Conservation (phyloP, 345 rosid species). For the Rhodamnia argentea region DNA sequence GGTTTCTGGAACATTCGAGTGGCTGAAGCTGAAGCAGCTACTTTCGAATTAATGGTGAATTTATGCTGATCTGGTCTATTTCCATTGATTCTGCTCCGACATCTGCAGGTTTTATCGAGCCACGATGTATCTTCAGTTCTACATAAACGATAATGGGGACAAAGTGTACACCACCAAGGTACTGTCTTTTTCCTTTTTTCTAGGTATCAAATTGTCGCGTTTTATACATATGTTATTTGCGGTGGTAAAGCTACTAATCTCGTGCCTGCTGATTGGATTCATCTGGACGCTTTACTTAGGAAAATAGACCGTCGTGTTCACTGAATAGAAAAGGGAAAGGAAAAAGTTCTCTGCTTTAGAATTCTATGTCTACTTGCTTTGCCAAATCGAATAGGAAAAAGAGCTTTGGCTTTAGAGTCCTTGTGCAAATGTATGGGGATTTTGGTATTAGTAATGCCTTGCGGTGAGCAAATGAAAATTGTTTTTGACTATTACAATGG, state of each 20-base stretch:
- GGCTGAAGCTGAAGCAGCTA: no score
- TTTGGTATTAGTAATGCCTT: not conserved
- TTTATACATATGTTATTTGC: not conserved
- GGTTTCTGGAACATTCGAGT: not conserved
- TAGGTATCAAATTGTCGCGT: not conserved
- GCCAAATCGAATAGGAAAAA: no score
- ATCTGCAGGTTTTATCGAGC: not conserved
- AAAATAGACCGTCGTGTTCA: not conserved
- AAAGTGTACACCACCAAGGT: constrained; percentile 21
- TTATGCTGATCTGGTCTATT: not conserved
- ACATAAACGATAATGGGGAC: constrained; percentile 17
- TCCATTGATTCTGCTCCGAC: not conserved
- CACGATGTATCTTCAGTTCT: constrained; percentile 13
- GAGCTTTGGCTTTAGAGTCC: not conserved
- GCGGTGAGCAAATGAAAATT: not conserved
- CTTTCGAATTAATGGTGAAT: no score
- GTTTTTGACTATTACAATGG: not conserved
- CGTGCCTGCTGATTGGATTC: not conserved
- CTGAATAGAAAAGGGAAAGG: rapidly evolving
- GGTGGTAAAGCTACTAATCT: not conserved
- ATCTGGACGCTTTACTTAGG: not conserved
- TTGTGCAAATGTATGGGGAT: not conserved
- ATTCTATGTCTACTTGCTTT: no score
- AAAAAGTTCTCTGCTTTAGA: not conserved
- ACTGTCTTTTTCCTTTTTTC: not conserved